Evolutionary conservation across 192 early-diverging fungal genomes (phyloP).

Genomic region (Coemansia sp.): DNA sequence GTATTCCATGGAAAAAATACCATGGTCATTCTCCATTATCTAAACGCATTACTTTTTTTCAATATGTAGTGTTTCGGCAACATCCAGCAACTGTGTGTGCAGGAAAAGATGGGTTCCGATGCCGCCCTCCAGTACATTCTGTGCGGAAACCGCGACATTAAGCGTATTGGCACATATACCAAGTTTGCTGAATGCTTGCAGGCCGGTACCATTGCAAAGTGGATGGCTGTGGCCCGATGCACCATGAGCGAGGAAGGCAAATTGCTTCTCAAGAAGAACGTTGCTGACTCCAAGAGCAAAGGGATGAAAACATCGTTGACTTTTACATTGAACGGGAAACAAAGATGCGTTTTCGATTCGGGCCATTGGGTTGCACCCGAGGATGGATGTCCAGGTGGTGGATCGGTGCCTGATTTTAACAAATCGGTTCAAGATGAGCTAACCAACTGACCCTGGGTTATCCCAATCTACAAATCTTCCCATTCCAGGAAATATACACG

Average conservation of each 20-base stretch:
- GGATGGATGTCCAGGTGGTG: constrained; percentile 46
- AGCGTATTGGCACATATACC: constrained; percentile 34
- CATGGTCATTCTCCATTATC: too few species aligned
- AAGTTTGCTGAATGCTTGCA: constrained; percentile 37
- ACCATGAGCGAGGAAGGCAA: constrained; percentile 35
- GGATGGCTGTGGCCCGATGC: constrained; percentile 21
- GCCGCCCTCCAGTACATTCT: constrained; percentile 42
- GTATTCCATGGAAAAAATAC: background rate
- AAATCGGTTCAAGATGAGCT: constrained; percentile 21
- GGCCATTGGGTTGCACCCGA: constrained; percentile 41
- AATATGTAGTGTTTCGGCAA: constrained; percentile 48
- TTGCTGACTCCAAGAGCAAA: constrained; percentile 9
- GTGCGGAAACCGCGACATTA: constrained; percentile 28
- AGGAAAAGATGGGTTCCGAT: constrained; percentile 33
- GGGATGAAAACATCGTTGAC: constrained; percentile 30
- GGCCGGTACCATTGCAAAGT: constrained; percentile 9
- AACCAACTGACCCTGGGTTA: background rate
- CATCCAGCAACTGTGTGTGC: constrained; percentile 51
- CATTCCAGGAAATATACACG: background rate
- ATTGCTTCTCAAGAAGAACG: constrained; percentile 25
- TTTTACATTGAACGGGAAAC: constrained; percentile 34
- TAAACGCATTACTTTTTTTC: too few species aligned
- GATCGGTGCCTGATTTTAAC: constrained; percentile 28
- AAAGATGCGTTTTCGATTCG: constrained; percentile 42
- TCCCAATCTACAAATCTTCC: background rate